A percentile compares a stretch with the other conserved stretches of the same genome.
Conservation (phyloP, 495 filamentous ascomycete genomes). For the Daldinia concentrica region DNA sequence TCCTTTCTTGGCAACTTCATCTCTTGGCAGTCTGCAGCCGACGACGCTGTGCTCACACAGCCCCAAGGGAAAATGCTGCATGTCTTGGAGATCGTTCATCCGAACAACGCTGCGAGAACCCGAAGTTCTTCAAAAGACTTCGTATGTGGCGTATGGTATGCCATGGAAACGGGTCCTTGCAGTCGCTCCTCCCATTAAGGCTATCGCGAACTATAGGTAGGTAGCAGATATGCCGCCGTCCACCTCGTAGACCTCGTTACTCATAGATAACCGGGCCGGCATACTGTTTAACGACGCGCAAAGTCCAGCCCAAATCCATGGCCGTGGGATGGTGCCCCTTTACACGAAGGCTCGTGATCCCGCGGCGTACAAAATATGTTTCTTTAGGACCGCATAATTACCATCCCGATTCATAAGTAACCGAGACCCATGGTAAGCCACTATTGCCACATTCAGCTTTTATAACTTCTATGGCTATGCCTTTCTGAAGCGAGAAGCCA, state of each 20-base stretch:
- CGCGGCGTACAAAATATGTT: conserved; percentile 31
- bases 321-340: conserved; percentile 36
- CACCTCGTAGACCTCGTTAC: conserved; percentile 13
- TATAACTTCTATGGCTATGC: conserved; percentile 12
- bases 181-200: conserved; percentile 5
- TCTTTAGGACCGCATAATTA: conserved; percentile 31
- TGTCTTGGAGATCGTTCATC: conserved; percentile 46
- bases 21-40: conserved; percentile 43
- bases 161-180: conserved; percentile 36
- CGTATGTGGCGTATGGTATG: conserved; percentile 35
- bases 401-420: conserved; percentile 32
- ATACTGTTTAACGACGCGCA: conserved; percentile 43
- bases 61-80: conserved; percentile 39
- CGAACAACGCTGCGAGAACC: conserved; percentile 34
- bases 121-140: conserved; percentile 31
- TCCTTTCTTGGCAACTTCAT: conserved; percentile 42
- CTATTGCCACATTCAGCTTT: conserved; percentile 38
- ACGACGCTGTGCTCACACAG: conserved; percentile 39
- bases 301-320: conserved; percentile 44
- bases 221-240: conserved; percentile 8
- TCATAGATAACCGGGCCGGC: conserved; percentile 23
- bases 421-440: conserved; percentile 40
- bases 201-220: conserved; percentile 14
- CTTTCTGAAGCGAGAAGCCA: conserved; percentile 2
- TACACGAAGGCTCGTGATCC: conserved; percentile 35